These are phyloP conservation scores for Oryza australiensis DNA, from an alignment of 176 grass and related monocot species.

Conservation along the genomic window DNA sequence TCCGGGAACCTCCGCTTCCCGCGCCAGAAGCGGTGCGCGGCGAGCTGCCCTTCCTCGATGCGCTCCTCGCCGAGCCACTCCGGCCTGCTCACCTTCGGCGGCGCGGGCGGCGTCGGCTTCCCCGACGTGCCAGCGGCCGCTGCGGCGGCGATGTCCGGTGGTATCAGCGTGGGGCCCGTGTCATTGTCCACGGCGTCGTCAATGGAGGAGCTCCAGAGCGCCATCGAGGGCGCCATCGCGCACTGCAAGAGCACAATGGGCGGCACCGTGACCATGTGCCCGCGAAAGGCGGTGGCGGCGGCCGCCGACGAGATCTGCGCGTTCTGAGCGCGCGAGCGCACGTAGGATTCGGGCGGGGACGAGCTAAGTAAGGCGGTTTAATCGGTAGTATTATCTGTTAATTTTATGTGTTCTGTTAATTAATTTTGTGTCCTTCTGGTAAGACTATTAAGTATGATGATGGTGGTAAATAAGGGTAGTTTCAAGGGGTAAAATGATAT, in stretches of 20 bases:
- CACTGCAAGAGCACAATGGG: slow-evolving; percentile 95
- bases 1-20: slow-evolving; percentile 89
- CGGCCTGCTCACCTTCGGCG: slow-evolving; percentile 63
- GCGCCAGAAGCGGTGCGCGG: slow-evolving; percentile 69
- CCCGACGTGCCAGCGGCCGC: slow-evolving; percentile 44
- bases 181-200: slow-evolving; percentile 68
- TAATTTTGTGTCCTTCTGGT: slow-evolving; percentile 15
- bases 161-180: slow-evolving; percentile 39
- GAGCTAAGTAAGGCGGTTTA: slow-evolving; percentile 43
- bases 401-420: slow-evolving; percentile 20
- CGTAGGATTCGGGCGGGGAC: slow-evolving; percentile 39
- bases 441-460: slow-evolving; percentile 28
- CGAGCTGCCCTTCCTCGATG: slow-evolving; percentile 97
- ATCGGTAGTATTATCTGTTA: slow-evolving; percentile 45
- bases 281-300: slow-evolving; percentile 18
- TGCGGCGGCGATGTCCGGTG: slow-evolving; percentile 12
- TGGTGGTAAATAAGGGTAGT: slow-evolving; percentile 64
- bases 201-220: slow-evolving; percentile 95
- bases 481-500: slow-evolving; percentile 37
- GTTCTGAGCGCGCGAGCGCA: slow-evolving; percentile 36
- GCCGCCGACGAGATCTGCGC: slow-evolving; percentile 39
- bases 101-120: slow-evolving; percentile 57
- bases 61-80: slow-evolving; percentile 93
- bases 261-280: slow-evolving; percentile 5
- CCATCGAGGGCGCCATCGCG: slow-evolving; percentile 93